Base-by-base conservation (phyloP, 192 early-diverging fungal genomes). In the Obelidium mucronatum region DNA sequence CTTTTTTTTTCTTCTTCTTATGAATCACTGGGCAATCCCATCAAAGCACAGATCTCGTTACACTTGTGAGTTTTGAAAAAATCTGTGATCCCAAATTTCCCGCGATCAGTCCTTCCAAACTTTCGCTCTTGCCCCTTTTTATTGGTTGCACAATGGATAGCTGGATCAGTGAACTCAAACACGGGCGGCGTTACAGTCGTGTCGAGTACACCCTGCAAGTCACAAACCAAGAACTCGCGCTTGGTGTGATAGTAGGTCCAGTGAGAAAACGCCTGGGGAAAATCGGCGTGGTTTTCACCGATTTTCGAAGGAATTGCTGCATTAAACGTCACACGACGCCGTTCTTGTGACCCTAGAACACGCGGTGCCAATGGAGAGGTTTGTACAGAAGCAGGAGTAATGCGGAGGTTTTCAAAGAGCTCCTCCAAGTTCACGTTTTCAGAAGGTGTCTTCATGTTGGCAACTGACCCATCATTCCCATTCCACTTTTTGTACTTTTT, bases 61-160 rank as follows among this genome's bases (percentile, higher is more conserved):
- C 58, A 60, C 58, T 60, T 17, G 26, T 60, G 58, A 15, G 58
- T 60, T 60, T 60, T 60, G 58, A 60, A 60, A 60, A 60, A 60
- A 33, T 60, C 58, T 15, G 26, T 33, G 58, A 60, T 60, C 33
- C 58, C 58, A 60, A 31, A 60, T 28, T 60, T 60, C 58, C 58
- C 58, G 17, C 58, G 58, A 60, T 60, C 58, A 15, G 58, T 60
- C 26, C 58, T 17, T 24, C 58, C 58, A 28, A 60, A 60, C 26
- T 60, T 60, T 1, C 58, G 15, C 33, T 60, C 33, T 26, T 11
- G 15, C 30, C 58, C 22, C 26, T 60, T 60, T 28, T 24, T 31
- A 28, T 17, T 24, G 24, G n/a, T 33, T 31, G 58, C 19, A 28
- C 15, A 60, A 28, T 60, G 58, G 26, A 60, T 60, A 2, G 58